Conservation (phyloP, 2,329 filamentous ascomycete species). For the Cladosporium sp. region DNA sequence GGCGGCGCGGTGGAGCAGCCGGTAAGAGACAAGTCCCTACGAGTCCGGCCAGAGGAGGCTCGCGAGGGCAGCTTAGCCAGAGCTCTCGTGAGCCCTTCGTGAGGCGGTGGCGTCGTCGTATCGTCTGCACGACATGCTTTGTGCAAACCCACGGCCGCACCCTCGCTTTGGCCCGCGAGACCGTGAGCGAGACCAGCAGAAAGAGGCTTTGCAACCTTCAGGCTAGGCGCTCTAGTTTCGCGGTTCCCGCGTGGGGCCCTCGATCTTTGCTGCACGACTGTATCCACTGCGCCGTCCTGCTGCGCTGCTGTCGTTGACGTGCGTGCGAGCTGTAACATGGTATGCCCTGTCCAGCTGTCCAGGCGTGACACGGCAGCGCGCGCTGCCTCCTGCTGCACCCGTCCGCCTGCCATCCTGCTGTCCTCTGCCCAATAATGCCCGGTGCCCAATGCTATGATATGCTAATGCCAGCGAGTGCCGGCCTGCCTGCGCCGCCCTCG, state of each 20-base stretch:
- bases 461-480: not conserved
- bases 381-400: not conserved
- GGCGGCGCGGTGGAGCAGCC: not conserved
- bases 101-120: constrained; percentile 6
- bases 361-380: constrained; percentile 10
- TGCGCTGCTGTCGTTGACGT: not conserved
- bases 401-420: constrained; percentile 4
- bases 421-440: constrained; percentile 19
- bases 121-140: constrained; percentile 6
- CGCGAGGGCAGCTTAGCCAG: not conserved
- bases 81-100: not conserved
- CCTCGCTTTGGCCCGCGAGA: constrained; percentile 13
- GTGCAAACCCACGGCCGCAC: constrained; percentile 12
- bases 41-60: constrained; percentile 1
- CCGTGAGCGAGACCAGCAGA: constrained; percentile 7
- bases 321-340: constrained; percentile 16
- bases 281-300: constrained; percentile 12
- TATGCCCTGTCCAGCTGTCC: constrained; percentile 6
- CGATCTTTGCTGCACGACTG: constrained; percentile 5
- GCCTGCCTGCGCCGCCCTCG: constrained; percentile 9
- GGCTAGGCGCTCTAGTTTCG: constrained; percentile 11
- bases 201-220: constrained; percentile 16
- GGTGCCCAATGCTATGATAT: constrained; percentile 5
- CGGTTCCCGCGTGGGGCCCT: constrained; percentile 16
- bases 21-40: constrained; percentile 7